A percentile compares a stretch with the other conserved stretches of the same genome.
phyloP scores from a whole-genome alignment of 192 early-diverging fungal genomes.

The Coemansia guatemalensis region DNA sequence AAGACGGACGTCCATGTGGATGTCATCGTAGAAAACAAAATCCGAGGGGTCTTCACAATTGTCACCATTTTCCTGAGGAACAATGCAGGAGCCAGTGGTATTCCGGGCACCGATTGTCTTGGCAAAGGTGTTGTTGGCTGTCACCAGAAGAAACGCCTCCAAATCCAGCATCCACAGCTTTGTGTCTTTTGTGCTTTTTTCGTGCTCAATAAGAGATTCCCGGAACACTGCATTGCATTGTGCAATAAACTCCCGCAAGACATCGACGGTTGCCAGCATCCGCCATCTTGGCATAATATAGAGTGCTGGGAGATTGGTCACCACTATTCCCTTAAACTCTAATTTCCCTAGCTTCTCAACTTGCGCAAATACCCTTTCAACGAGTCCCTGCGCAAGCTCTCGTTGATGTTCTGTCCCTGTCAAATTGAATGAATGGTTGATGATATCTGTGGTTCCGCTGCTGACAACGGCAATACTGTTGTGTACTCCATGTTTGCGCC shows the following conservation, averaged over 20 bases:
- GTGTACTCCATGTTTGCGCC: conserved; percentile 17
- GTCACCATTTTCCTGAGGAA: not conserved
- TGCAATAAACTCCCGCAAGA: conserved; percentile 11
- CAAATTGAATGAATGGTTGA: not conserved
- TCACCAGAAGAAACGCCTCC: conserved; percentile 22
- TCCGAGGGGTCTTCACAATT: conserved; percentile 21
- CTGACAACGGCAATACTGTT: conserved; percentile 22
- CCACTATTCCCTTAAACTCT: conserved; percentile 16
- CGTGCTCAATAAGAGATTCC: conserved; percentile 7
- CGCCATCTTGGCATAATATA: conserved; percentile 25
- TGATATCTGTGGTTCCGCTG: conserved; percentile 14
- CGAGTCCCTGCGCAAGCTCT: conserved; percentile 7
- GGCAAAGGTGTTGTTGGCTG: conserved; percentile 29
- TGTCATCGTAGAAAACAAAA: conserved; percentile 27
- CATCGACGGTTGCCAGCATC: conserved; percentile 12
- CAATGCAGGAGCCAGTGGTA: conserved; percentile 23
- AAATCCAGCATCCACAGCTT: conserved; percentile 26
- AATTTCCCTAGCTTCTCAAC: conserved; percentile 16
- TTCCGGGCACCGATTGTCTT: conserved; percentile 22
- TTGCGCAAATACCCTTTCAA: conserved; percentile 14
- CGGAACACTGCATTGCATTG: conserved; percentile 14
- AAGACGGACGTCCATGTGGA: conserved; percentile 32
- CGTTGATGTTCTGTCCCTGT: not conserved
- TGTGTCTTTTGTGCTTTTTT: not conserved
- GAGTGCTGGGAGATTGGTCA: conserved; percentile 24